Base-by-base conservation (phyloP, 345 rosid species). In the Gossypium anomalum region DNA sequence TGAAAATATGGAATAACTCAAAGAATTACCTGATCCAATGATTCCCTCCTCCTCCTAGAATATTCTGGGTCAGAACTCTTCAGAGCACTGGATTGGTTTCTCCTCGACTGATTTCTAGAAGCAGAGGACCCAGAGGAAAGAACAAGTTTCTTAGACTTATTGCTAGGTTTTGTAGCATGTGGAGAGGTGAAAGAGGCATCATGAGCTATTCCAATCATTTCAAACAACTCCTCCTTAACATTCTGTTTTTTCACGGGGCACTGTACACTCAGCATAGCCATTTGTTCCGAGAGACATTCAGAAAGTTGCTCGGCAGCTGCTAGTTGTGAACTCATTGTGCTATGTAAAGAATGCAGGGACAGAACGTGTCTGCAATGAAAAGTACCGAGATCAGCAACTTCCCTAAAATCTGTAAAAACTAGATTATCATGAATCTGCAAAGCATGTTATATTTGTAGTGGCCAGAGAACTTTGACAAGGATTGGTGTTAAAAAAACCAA, bases 281-380 rank as follows among this genome's bases (percentile, higher is more conserved):
- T 91, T 83, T 93, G 98, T 79, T 89, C 88, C 29, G 97, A 88
- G 44, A 95, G 98, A 72, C 86, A 79, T 49, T 86, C 96, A 74
- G 97, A 91, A 69, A 95, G 98, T 79, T 88, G 89, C 80, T 93
- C 91, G 22, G 98, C 98, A 83, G 89, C 96, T 38, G 85, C 91
- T 83, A 95, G 58, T 77, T 95, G 97, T 61, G 94, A 91, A 77
- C 67, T 83, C 87, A 86, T 85, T 47, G 96, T 89, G 84, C 82
- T 90, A 74, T 87, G 89, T 76, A 95, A 85, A 82, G 88, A 83
- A 76, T 89, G 91, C 80, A 95, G 77, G 72, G 91, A 87, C 69
- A 86, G 94, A 77, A 81, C 67, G 49, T 80, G 82, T 75, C 99
- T 93, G 94, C 88, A 82, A 72, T 78, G 62, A 66, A 22, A 79